phyloP scores from a whole-genome alignment of 208 protist genomes.

The Herpetomonas muscarum region DNA sequence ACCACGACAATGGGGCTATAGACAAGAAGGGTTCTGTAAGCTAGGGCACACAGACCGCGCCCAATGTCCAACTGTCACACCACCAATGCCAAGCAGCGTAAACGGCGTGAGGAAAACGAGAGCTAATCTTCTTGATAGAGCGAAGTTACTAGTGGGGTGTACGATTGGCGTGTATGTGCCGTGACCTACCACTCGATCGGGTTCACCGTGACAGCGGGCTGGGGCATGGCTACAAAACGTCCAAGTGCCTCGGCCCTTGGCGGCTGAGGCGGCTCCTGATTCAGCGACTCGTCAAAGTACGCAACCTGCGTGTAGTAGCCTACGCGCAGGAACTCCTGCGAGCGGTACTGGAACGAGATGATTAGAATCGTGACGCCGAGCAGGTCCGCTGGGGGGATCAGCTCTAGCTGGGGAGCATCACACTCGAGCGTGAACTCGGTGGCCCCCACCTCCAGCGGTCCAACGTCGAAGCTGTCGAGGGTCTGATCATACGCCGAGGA shows the following conservation, averaged over 20 bases:
- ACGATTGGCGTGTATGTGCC: not conserved
- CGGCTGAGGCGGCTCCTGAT: conserved; percentile 46
- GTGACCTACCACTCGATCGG: conserved; percentile 65
- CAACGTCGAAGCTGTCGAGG: conserved; percentile 96
- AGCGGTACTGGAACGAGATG: conserved; percentile 94
- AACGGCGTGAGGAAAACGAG: too few relatives aligned
- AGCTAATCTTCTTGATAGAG: too few relatives aligned
- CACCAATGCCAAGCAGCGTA: too few relatives aligned
- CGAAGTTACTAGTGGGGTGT: too few relatives aligned
- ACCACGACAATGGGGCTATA: too few relatives aligned
- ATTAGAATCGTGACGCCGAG: conserved; percentile 96
- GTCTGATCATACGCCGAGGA: conserved; percentile 94
- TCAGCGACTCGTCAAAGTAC: conserved; percentile 82
- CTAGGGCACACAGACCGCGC: too few relatives aligned
- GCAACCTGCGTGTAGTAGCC: conserved; percentile 97
- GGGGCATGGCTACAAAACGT: conserved; percentile 83
- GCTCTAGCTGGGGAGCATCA: conserved; percentile 85
- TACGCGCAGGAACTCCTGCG: conserved; percentile 96
- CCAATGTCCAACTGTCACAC: too few relatives aligned
- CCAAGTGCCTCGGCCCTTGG: conserved; percentile 52
- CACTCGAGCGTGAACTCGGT: conserved; percentile 95
- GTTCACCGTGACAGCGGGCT: conserved; percentile 75
- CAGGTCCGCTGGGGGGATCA: conserved; percentile 92
- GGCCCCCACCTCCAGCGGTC: conserved; percentile 89
- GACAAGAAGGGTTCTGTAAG: too few relatives aligned